These are phyloP conservation scores for Sclerotinia sclerotiorum DNA, from an alignment of 2,329 filamentous ascomycete species.

Conservation along the genomic window DNA sequence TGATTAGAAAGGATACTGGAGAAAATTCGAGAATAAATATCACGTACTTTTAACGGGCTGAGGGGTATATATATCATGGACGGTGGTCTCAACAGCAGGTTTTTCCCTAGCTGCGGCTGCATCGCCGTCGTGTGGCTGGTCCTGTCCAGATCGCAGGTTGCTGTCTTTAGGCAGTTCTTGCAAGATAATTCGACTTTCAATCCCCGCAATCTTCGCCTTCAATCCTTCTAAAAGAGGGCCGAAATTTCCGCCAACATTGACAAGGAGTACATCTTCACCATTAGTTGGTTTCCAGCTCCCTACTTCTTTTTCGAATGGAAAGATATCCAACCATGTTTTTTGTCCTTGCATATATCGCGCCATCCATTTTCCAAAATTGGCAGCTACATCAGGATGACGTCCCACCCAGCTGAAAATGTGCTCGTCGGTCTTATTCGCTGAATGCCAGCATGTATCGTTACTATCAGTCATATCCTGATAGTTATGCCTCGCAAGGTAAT, in stretches of 20 bases:
- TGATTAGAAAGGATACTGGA: background rate
- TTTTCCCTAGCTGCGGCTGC: background rate
- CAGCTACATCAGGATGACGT: background rate
- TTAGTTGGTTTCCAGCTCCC: background rate
- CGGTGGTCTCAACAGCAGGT: background rate
- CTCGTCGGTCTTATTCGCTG: constrained; percentile 3
- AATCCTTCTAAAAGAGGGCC: background rate
- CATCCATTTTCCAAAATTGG: constrained; percentile 8
- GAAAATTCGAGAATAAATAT: background rate
- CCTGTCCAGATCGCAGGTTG: constrained; percentile 6
- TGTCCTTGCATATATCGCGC: constrained; percentile 9
- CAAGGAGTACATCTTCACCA: background rate
- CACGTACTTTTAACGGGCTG: background rate
- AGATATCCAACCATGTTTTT: constrained; percentile 6
- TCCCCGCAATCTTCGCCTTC: background rate
- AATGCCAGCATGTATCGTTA: constrained; percentile 11
- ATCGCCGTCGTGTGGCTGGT: background rate
- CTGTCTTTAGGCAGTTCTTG: background rate
- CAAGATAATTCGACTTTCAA: constrained; percentile 1
- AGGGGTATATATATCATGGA: background rate
- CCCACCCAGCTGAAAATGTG: constrained; percentile 9
- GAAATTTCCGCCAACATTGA: background rate
- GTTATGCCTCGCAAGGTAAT: background rate
- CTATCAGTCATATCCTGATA: background rate
- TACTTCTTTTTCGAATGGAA: background rate